Conservation (phyloP, 148 eudicot species). For the Vaccinium darrowii region DNA sequence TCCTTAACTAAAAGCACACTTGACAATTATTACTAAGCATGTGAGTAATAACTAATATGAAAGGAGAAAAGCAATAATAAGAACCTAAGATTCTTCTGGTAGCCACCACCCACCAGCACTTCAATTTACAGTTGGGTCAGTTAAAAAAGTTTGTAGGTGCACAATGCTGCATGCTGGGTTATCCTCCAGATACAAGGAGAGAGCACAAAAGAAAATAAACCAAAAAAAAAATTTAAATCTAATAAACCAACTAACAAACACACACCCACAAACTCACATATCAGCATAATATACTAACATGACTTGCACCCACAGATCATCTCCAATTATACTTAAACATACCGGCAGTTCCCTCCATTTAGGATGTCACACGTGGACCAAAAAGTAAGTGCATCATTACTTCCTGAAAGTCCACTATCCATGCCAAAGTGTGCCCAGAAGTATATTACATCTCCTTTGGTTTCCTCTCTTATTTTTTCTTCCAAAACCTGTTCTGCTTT, state of each 20-base stretch:
- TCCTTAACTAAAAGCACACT: neutral
- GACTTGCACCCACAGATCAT: conserved; percentile 5
- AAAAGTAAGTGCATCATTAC: conserved; percentile 55
- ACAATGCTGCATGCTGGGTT: neutral
- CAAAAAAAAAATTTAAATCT: neutral
- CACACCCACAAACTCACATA: neutral
- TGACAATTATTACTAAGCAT: neutral
- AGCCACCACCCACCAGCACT: neutral
- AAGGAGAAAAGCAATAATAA: neutral
- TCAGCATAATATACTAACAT: neutral
- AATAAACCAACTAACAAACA: neutral
- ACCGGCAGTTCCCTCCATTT: conserved; percentile 96
- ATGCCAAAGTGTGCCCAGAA: conserved; percentile 70
- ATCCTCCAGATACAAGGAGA: neutral
- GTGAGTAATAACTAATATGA: conserved; percentile 6
- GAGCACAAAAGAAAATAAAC: neutral
- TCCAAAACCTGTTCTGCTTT: conserved; percentile 77
- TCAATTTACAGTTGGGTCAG: neutral
- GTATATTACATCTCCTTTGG: conserved; percentile 76
- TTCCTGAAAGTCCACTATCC: conserved; percentile 48
- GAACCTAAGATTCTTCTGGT: conserved; percentile 4
- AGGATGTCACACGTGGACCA: conserved; percentile 93
- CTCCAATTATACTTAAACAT: conserved; percentile 9
- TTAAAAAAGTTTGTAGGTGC: neutral
- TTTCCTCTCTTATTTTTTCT: conserved; percentile 52